Evolutionary conservation across 345 rosid species (phyloP), one percentile per base, ranked within the genome.

Genomic region (Kandelia obovata): DNA sequence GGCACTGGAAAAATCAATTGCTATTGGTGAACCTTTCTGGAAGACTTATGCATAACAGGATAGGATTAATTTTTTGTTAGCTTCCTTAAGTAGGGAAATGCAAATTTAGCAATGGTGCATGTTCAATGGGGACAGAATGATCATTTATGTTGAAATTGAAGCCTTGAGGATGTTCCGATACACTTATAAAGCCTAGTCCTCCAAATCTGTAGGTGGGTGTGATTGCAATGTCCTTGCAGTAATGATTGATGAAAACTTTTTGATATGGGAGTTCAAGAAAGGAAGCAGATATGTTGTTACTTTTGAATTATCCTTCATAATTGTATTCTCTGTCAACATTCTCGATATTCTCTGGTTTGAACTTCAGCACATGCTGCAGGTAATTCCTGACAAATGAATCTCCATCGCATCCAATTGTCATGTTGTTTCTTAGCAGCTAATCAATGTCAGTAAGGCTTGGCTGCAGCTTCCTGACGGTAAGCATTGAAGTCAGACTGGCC

Each of bases 181-280:
- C 59, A 82, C 87, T 83, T 51, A 85, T 88, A 52, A 85, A 85
- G 75, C 81, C 90, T 8, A 88, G 61, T 58, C 92, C 92, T 39
- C 90, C 88, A 60, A 82, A 85, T 78, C 80, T 82, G 72, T 64
- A 67, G 27, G 73, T 34, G 31, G 71, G 59, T 30, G 68, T 15
- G 35, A 51, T 71, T 27, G 78, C 76, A 5, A 65, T 35, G 70
- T 68, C 43, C n/a, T 75, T 77, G 83, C 90, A 82, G 72, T 86
- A 67, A 0, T 30, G 68, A 15, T 26, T 61, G 46, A 78, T 59
- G 78, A 81, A 83, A 15, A 83, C 83, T 78, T 69, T 81, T 76
- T 64, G 75, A 28, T 83, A 84, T 15, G 92, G 88, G 58, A 76
- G 77, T 73, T 88, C 92, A 31, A 84, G 75, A 72, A 85, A 86